Percentiles rank a stretch among this genome's conserved stretches.
These are phyloP conservation scores for Dysphania ambrosioides DNA, from an alignment of 148 eudicot genomes.

Conservation along the genomic window DNA sequence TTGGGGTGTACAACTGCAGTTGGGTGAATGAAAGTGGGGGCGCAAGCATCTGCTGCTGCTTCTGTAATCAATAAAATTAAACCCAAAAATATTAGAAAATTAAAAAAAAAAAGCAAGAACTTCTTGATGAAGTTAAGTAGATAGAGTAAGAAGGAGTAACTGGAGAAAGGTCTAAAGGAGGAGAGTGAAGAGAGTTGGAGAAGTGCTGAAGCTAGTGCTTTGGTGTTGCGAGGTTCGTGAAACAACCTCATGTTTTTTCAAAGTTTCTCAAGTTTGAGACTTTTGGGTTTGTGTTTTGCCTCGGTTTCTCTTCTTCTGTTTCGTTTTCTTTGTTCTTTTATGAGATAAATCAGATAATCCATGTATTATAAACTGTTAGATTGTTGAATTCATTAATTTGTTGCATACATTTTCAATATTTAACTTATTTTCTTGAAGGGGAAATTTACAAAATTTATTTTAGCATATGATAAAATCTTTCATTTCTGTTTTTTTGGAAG, in stretches of 20 bases:
- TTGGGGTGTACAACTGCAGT: slow-evolving; percentile 69
- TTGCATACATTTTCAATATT: too few relatives aligned
- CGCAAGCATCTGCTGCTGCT: slow-evolving; percentile 30
- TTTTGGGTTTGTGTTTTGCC: neutral
- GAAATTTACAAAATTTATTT: too few relatives aligned
- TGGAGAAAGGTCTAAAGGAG: slow-evolving; percentile 19
- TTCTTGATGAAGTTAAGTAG: neutral
- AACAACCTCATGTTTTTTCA: slow-evolving; percentile 20
- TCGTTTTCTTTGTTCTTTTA: neutral
- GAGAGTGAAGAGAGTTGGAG: slow-evolving; percentile 16
- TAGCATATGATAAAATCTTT: too few relatives aligned
- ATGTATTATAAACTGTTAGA: too few relatives aligned
- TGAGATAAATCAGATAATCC: too few relatives aligned
- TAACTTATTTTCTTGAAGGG: too few relatives aligned
- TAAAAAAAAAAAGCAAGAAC: neutral
- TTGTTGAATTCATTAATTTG: too few relatives aligned
- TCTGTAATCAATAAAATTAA: slow-evolving; percentile 32
- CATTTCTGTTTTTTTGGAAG: too few relatives aligned
- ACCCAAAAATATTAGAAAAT: neutral
- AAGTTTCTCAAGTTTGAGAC: neutral
- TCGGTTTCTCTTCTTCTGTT: neutral
- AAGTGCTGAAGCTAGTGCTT: slow-evolving; percentile 21
- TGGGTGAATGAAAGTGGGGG: slow-evolving; percentile 55
- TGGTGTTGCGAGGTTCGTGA: slow-evolving; percentile 18
- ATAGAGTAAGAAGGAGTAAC: slow-evolving; percentile 17